Evolutionary conservation across 176 grass and related monocot genomes (phyloP).

Genomic region (Phragmites australis): DNA sequence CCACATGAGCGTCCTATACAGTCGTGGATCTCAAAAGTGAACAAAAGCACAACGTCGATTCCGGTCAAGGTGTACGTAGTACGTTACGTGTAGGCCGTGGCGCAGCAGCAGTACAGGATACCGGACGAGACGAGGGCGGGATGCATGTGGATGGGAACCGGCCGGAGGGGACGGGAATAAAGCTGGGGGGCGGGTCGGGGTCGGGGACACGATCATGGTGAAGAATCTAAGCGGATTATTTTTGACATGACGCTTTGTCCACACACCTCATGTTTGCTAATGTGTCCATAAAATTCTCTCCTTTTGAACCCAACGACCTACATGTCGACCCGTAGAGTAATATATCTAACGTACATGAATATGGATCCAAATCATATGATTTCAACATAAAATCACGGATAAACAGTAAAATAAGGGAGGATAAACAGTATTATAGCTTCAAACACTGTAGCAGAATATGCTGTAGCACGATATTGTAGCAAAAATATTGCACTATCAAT

Average conservation of each 20-base stretch:
- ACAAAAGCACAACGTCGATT: constrained; percentile 23
- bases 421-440: no score
- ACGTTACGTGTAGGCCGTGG: constrained; percentile 5
- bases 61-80: constrained; percentile 33
- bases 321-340: background rate
- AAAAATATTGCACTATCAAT: no score
- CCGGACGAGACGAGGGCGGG: constrained; percentile 31
- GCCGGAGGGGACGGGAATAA: constrained; percentile 32
- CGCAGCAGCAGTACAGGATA: constrained; percentile 26
- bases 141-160: constrained; percentile 26
- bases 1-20: background rate
- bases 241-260: constrained; percentile 63
- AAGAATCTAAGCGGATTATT: constrained; percentile 64
- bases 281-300: constrained; percentile 50
- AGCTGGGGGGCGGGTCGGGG: constrained; percentile 15
- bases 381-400: no score
- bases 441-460: no score
- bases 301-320: background rate
- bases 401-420: no score
- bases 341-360: background rate
- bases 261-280: constrained; percentile 46
- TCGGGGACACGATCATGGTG: constrained; percentile 44
- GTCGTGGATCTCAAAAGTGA: background rate
- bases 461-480: no score
- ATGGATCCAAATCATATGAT: no score